Conservation (phyloP, 495 filamentous ascomycete genomes). For the Aspergillus nanangensis region DNA sequence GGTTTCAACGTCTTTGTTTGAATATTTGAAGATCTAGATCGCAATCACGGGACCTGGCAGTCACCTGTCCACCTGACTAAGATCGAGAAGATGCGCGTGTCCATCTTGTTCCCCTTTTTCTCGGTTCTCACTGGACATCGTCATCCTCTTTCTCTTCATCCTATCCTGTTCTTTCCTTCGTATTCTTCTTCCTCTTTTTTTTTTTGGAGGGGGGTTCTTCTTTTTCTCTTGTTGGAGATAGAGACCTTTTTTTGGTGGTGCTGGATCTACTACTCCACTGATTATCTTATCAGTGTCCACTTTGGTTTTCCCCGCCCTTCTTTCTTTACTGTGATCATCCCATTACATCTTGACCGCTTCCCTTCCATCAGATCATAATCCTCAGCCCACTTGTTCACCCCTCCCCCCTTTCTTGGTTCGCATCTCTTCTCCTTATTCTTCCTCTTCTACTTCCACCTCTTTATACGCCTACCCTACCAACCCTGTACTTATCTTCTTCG, state of each 20-base stretch:
- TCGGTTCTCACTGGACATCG: not conserved
- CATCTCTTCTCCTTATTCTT: conserved; percentile 5
- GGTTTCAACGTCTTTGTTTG: too few relatives aligned
- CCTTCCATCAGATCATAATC: not conserved
- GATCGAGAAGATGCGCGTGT: too few relatives aligned
- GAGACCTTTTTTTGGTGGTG: too few relatives aligned
- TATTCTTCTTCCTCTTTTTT: not conserved
- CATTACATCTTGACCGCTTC: conserved; percentile 6
- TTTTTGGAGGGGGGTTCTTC: not conserved
- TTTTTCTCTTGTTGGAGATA: not conserved
- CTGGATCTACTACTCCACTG: too few relatives aligned
- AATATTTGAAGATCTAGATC: too few relatives aligned
- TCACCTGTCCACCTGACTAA: not conserved
- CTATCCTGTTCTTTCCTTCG: conserved; percentile 21
- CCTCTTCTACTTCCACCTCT: conserved; percentile 2
- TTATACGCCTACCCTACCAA: not conserved
- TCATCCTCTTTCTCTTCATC: conserved; percentile 8
- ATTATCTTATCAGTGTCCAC: too few relatives aligned
- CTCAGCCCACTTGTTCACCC: not conserved
- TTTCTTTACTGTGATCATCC: not conserved
- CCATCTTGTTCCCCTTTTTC: conserved; percentile 1
- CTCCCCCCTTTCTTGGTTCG: not conserved
- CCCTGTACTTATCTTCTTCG: conserved; percentile 5
- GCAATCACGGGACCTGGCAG: too few relatives aligned
- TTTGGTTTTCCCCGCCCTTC: conserved; percentile 3